Conservation (phyloP, 1,284 basidiomycete genomes). For the Cerioporus squamosus region DNA sequence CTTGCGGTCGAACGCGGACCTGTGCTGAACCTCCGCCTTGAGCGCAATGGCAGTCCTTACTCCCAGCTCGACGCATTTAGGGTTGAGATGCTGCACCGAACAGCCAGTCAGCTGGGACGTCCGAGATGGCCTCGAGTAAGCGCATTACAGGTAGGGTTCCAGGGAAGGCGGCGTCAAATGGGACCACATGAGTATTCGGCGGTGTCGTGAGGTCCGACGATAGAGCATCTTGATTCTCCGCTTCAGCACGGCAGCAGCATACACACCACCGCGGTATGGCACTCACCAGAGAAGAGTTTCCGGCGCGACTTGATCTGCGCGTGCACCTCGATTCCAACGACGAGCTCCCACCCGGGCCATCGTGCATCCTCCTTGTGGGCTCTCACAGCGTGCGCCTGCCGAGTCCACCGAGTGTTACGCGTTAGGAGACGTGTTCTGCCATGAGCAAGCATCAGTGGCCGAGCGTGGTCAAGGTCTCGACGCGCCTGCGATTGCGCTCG, state of each 20-base stretch:
- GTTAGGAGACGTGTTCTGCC: constrained; percentile 20
- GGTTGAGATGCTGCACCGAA: constrained; percentile 68
- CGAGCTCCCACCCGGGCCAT: constrained; percentile 79
- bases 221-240: constrained; percentile 25
- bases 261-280: not conserved
- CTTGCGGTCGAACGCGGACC: constrained; percentile 94
- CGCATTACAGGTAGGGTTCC: constrained; percentile 85
- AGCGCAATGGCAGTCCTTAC: constrained; percentile 86
- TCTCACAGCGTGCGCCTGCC: constrained; percentile 25
- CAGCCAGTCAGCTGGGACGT: constrained; percentile 1
- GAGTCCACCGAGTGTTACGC: constrained; percentile 1
- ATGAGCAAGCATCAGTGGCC: constrained; percentile 28
- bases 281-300: constrained; percentile 90
- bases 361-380: constrained; percentile 35
- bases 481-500: not conserved
- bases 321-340: constrained; percentile 96
- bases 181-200: constrained; percentile 81
- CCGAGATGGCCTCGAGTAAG: not conserved
- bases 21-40: constrained; percentile 67
- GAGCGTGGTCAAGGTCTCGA: not conserved
- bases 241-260: not conserved
- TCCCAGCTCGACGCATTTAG: constrained; percentile 81
- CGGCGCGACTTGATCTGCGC: constrained; percentile 87
- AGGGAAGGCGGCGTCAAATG: constrained; percentile 91
- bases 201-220: constrained; percentile 55